Evolutionary conservation across 1,284 basidiomycete species (phyloP), one percentile per base, ranked within the genome.

Genomic region (Trichosporon coremiiforme): DNA sequence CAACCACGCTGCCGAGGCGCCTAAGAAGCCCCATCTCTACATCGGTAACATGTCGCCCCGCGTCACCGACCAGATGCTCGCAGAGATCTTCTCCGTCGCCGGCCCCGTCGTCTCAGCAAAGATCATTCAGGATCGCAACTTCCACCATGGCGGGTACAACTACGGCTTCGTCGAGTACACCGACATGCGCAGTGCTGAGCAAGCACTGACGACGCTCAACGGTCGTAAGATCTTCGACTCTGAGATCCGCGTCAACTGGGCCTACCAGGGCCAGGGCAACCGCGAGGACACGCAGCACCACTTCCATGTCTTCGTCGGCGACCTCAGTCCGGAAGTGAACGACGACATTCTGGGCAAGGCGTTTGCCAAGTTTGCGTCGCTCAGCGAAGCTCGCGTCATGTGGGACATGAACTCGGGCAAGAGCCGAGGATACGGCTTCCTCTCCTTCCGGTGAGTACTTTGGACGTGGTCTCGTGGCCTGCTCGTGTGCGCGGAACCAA

Each of bases 391-490:
- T 64, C 89, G 96, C 64, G 95, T 99, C 76, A 99, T 99, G 95
- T 98, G 96, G 94, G 96, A 99, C 83, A 95, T 97, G 93, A 96
- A 95, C 86, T 97, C 94, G 70, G 95, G 96, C 75, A 98, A 98
- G 86, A 96, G 93, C 80, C 80, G 86, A 45, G 87, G 86, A 1
- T 87, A 87, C 73, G 86, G 86, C 9, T 87, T 87, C 78, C 77
- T 87, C 60, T 86, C 85, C 20, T 87, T 87, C 78, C 75, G 84
- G 76, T 82, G 74, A 71, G 81, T 78, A 1, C 7, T 47, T 25
- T 8, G 17, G 53, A 35, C 4, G 7, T 35, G 38, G 29, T 38
- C 45, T 38, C 4, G 20, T 38, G 9, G 35, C 35, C 20, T 22
- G 5, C 36, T 64, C 29, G 20, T 33, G 13, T 33, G 57, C 57